These are phyloP conservation scores for Eucalyptus victrix DNA, from an alignment of 345 rosid species.

Conservation along the genomic window DNA sequence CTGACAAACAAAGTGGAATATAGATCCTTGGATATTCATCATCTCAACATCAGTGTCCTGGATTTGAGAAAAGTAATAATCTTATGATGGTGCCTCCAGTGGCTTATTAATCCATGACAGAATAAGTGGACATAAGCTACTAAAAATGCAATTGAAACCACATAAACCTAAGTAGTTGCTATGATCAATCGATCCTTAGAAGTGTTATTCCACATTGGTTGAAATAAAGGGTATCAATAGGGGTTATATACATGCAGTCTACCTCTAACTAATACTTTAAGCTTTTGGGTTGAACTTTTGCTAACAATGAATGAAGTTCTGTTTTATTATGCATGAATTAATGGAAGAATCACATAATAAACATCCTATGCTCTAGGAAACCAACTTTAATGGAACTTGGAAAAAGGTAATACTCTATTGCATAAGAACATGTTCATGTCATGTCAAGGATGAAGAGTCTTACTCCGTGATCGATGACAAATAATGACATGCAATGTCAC, in stretches of 20 bases:
- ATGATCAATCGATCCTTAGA: background rate
- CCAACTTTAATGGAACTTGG: no score
- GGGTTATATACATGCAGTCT: background rate
- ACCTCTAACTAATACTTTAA: no score
- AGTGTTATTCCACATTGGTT: background rate
- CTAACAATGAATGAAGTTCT: no score
- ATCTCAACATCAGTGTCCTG: background rate
- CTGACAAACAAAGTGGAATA: background rate
- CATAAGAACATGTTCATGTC: no score
- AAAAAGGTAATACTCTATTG: no score
- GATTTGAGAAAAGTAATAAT: background rate
- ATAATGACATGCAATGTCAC: no score
- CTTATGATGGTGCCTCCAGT: background rate
- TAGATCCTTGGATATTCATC: background rate
- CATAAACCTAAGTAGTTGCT: background rate
- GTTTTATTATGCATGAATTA: no score
- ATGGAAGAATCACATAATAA: no score
- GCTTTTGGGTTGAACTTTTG: background rate
- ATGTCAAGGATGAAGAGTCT: no score
- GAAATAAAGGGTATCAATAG: no score
- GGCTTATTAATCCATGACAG: background rate
- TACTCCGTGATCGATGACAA: fast-evolving
- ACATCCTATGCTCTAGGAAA: no score
- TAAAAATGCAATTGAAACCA: background rate
- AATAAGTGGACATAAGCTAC: background rate